Conservation (phyloP, 2,329 filamentous ascomycete species). For the Alternaria brassicae region DNA sequence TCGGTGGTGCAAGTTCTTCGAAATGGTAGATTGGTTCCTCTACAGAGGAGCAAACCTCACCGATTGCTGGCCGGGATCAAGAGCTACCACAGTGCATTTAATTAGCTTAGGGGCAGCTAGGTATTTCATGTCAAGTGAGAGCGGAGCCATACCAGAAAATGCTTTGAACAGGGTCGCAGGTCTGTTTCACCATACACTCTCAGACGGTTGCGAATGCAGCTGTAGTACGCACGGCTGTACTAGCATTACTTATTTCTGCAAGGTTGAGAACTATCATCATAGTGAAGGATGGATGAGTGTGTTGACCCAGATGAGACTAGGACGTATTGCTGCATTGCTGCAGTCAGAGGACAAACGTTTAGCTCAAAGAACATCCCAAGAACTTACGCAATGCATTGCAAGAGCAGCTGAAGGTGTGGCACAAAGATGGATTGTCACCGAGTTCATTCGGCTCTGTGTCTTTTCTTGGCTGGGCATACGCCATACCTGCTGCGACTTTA, state of each 20-base stretch:
- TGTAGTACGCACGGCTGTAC: background rate
- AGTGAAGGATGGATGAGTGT: too few relatives aligned
- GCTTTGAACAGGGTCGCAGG: background rate
- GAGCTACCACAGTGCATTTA: background rate
- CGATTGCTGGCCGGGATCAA: background rate
- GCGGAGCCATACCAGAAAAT: background rate
- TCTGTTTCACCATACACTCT: background rate
- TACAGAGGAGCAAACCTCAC: background rate
- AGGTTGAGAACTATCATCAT: background rate
- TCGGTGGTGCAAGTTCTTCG: background rate
- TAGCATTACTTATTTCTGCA: background rate
- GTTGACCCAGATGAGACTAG: too few relatives aligned
- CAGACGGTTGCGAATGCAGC: background rate
- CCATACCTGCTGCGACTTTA: background rate
- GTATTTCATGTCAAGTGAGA: rapidly evolving
- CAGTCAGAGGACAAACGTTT: too few relatives aligned
- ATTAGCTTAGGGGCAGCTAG: background rate
- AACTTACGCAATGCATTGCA: background rate
- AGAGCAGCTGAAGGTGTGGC: background rate
- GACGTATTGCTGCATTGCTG: too few relatives aligned
- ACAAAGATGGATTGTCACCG: background rate
- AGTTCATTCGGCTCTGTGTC: background rate
- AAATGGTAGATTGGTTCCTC: background rate
- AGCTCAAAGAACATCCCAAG: background rate
- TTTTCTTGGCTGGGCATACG: background rate